Conservation (phyloP, 2,329 filamentous ascomycete genomes). For the Colletotrichum tofieldiae region DNA sequence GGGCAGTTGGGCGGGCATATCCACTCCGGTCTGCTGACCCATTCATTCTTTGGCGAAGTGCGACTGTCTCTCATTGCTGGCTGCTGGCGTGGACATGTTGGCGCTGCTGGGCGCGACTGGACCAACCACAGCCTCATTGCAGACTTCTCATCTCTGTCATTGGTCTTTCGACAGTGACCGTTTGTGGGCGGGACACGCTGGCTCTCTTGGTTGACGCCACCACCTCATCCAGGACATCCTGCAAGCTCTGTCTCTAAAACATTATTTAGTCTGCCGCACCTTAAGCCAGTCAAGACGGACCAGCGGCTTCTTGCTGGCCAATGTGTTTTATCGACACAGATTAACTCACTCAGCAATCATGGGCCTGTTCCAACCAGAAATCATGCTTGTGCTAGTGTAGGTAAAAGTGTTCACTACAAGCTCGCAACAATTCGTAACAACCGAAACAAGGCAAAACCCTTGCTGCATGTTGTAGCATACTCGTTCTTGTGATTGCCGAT, state of each 20-base stretch:
- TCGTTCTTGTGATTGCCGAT: neutral
- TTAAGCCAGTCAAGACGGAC: no score
- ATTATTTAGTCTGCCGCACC: no score
- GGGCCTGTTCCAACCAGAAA: neutral
- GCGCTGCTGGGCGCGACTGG: neutral
- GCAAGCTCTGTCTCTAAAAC: no score
- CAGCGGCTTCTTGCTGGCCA: neutral
- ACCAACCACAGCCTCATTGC: neutral
- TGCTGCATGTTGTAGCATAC: neutral
- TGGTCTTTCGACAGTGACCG: neutral
- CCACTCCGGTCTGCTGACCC: neutral
- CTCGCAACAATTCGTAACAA: no score
- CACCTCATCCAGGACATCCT: no score
- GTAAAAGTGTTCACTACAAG: no score
- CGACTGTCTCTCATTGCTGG: neutral
- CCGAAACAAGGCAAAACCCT: no score
- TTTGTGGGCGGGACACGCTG: no score
- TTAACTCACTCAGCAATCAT: neutral
- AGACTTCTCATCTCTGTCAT: neutral
- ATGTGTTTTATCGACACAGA: neutral
- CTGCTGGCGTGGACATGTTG: neutral
- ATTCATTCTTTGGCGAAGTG: neutral
- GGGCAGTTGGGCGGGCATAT: neutral
- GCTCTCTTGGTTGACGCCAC: no score
- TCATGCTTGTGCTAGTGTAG: neutral